phyloP scores from a whole-genome alignment of 345 rosid species.

The Xanthoceras sorbifolium region DNA sequence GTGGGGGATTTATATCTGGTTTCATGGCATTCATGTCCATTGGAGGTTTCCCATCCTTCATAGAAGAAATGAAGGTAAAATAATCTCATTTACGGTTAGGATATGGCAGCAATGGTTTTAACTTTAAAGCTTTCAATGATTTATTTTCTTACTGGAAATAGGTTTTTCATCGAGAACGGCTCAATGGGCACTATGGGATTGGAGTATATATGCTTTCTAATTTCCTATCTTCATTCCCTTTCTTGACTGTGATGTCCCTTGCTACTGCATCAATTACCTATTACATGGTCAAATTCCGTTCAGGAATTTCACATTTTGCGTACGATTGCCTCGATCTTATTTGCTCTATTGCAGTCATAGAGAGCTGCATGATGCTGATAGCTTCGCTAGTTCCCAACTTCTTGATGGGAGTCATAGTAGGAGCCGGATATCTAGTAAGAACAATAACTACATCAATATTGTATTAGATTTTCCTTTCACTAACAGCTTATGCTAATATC shows the following conservation, averaged over 20 bases:
- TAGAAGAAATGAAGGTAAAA: constrained; percentile 52
- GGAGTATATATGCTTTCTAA: constrained; percentile 46
- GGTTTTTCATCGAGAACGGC: constrained; percentile 52
- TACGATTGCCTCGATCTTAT: constrained; percentile 40
- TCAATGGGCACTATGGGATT: constrained; percentile 47
- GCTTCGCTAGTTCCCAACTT: constrained; percentile 61
- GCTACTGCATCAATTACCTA: constrained; percentile 38
- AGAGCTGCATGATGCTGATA: constrained; percentile 61
- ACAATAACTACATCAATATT: background rate
- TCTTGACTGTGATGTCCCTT: constrained; percentile 38
- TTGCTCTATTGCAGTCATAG: constrained; percentile 45
- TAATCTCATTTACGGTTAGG: background rate
- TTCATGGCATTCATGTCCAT: constrained; percentile 64
- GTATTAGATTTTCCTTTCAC: background rate
- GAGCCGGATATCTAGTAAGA: constrained; percentile 56
- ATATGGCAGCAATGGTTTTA: constrained; percentile 7
- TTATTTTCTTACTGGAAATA: constrained; percentile 13
- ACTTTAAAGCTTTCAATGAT: constrained; percentile 9
- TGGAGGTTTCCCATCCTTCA: constrained; percentile 60
- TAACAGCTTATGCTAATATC: background rate
- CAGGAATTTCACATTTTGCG: constrained; percentile 34
- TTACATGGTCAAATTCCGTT: constrained; percentile 48
- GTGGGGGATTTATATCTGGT: constrained; percentile 49
- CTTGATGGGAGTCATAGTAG: constrained; percentile 50
- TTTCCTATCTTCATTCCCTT: constrained; percentile 56